These are phyloP conservation scores for Tetrahymena thermophila DNA, from an alignment of 73 alveolate genomes.

Conservation along the genomic window DNA sequence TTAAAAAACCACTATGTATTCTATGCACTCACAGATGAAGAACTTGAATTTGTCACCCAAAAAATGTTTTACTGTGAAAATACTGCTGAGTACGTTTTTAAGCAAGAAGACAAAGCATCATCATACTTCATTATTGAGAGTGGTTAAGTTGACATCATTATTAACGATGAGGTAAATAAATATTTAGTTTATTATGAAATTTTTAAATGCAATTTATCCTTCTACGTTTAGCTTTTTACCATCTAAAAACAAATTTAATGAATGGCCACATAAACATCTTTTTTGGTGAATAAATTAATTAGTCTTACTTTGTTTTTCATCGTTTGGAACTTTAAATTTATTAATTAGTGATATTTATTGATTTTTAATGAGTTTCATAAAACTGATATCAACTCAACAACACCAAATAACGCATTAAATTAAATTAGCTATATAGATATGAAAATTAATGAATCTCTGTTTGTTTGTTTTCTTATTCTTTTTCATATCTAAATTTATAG, in stretches of 20 bases:
- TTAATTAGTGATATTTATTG: background rate
- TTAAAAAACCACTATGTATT: background rate
- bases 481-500: background rate
- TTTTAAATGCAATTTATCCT: too few relatives aligned
- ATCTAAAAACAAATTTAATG: background rate
- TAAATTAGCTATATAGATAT: background rate
- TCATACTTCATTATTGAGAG: slow-evolving; percentile 65
- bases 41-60: slow-evolving; percentile 4
- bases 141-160: slow-evolving; percentile 65
- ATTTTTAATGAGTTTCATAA: background rate
- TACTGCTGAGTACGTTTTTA: slow-evolving; percentile 52
- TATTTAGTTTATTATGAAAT: background rate
- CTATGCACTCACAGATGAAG: background rate
- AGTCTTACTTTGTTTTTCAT: background rate
- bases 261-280: background rate
- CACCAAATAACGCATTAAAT: background rate
- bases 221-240: too few relatives aligned
- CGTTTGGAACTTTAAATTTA: background rate
- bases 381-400: background rate
- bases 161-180: slow-evolving; percentile 34
- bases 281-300: background rate
- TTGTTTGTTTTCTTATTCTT: too few relatives aligned
- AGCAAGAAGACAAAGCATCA: slow-evolving; percentile 77
- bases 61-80: slow-evolving; percentile 41
- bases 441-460: background rate